A percentile compares a stretch with the other conserved stretches of the same genome.
phyloP scores from a whole-genome alignment of 495 filamentous ascomycete species.

The Sordaria brevicollis region DNA sequence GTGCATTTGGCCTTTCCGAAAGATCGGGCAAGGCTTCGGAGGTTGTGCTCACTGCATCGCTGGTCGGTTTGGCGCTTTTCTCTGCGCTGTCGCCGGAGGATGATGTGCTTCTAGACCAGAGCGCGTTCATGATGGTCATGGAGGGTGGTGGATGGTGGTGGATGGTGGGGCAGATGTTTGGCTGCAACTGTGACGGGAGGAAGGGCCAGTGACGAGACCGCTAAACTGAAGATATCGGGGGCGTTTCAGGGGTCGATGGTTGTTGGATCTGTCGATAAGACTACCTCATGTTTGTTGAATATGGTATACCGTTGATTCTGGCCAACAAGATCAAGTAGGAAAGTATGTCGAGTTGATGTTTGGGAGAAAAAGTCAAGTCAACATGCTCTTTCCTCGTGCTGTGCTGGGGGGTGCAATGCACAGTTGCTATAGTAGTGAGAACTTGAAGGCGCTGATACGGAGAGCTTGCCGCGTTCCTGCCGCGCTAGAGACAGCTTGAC shows the following conservation, averaged over 20 bases:
- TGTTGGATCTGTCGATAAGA: not conserved
- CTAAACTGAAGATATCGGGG: not conserved
- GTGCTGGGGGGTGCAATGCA: not conserved
- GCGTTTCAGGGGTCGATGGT: not conserved
- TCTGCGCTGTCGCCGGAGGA: conserved; percentile 20
- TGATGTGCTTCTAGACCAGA: conserved; percentile 25
- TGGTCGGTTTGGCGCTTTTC: not conserved
- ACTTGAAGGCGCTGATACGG: not conserved
- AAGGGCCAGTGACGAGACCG: not conserved
- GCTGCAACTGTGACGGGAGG: not conserved
- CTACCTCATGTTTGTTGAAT: not conserved
- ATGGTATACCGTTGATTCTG: not conserved
- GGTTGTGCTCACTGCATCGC: not conserved
- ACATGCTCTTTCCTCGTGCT: not conserved
- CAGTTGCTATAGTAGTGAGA: not conserved
- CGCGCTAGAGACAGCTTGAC: not conserved
- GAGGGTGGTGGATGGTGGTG: conserved; percentile 1
- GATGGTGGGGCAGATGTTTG: not conserved
- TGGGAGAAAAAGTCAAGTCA: not conserved
- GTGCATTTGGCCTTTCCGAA: not conserved
- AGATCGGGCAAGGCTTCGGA: conserved; percentile 20
- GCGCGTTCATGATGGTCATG: conserved; percentile 29
- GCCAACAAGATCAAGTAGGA: not conserved
- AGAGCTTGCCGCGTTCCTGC: not conserved
- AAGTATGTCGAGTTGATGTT: not conserved